Evolutionary conservation across 768 basidiomycete species (phyloP).

Genomic region (Kwoniella shandongensis): DNA sequence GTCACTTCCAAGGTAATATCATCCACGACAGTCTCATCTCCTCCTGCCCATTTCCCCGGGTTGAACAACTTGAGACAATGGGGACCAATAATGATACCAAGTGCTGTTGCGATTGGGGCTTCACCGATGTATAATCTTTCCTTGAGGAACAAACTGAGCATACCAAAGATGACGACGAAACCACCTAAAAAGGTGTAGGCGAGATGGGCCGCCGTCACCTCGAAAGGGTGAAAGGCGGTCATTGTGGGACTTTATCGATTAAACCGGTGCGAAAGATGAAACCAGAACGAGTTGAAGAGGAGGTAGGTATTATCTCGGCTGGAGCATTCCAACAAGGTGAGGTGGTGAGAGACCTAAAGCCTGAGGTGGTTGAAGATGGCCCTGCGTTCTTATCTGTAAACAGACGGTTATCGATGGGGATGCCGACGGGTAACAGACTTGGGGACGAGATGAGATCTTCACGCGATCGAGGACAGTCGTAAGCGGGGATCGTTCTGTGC

Average conservation of each 20-base stretch:
- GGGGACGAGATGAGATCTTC: too few species aligned
- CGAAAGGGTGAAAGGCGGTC: constrained; percentile 56
- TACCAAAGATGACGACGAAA: constrained; percentile 85
- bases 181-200: constrained; percentile 74
- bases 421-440: too few species aligned
- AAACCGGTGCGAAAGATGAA: too few species aligned
- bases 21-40: constrained; percentile 60
- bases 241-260: not conserved
- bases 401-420: too few species aligned
- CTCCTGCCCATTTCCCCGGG: constrained; percentile 70
- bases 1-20: constrained; percentile 86
- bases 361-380: too few species aligned
- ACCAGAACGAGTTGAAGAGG: too few species aligned
- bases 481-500: too few species aligned
- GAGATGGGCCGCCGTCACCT: constrained; percentile 70
- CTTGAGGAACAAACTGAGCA: constrained; percentile 81
- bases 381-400: too few species aligned
- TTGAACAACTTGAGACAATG: constrained; percentile 78
- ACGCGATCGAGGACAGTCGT: too few species aligned
- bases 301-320: too few species aligned
- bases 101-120: constrained; percentile 91
- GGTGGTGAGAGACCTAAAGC: too few species aligned
- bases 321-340: too few species aligned
- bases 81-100: constrained; percentile 88
- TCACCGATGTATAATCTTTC: constrained; percentile 94